Base-by-base conservation (phyloP, 495 filamentous ascomycete genomes). In the Penicillium paradoxum region DNA sequence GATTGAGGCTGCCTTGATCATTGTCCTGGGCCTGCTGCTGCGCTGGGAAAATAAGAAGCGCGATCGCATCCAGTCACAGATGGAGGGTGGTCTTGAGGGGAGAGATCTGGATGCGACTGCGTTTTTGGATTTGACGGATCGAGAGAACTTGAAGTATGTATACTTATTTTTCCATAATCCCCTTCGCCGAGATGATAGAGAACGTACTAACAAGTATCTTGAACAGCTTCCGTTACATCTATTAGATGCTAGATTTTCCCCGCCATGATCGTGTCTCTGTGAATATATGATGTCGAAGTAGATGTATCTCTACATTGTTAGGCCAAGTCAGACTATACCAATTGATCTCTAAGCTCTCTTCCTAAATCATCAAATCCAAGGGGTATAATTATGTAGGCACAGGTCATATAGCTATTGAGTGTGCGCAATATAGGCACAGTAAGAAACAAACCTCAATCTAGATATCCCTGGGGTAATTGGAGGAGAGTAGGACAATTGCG, bases 121-220 rank as follows among this genome's bases (percentile, higher is more conserved):
- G 10, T 84, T 83, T 43, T 69, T 73, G 53, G 81, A 83, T 64
- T 63, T 83, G 78, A 85, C 81, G 7, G 82, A 84, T 64, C 60
- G 70, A 36, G 79, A 83, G 69, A 83, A 83, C 44, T 57, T 77
- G 54, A 79, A 83, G 65, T 79, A 73, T 48, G 62, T 60, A 4
- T 22, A n/a, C 9, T 6, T 19, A 32, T 30, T n/a, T n/a, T n/a
- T n/a, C n/a, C n/a, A n/a, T n/a, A n/a, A n/a, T n/a, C n/a, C n/a
- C n/a, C n/a, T n/a, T n/a, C n/a, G n/a, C n/a, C n/a, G n/a, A n/a
- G n/a, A n/a, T n/a, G n/a, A n/a, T 4, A 3, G 14, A 14, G 6
- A 27, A 10, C 5, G 3, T 6, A 8, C 39, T 60, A 45, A 59
- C 39, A 1, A 0, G 15, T 30, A 32, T 11, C 9, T 30, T 0